Evolutionary conservation across 139 green algal genomes (phyloP), one percentile per base, ranked within the genome.

Genomic region (Coelastrella sp.): DNA sequence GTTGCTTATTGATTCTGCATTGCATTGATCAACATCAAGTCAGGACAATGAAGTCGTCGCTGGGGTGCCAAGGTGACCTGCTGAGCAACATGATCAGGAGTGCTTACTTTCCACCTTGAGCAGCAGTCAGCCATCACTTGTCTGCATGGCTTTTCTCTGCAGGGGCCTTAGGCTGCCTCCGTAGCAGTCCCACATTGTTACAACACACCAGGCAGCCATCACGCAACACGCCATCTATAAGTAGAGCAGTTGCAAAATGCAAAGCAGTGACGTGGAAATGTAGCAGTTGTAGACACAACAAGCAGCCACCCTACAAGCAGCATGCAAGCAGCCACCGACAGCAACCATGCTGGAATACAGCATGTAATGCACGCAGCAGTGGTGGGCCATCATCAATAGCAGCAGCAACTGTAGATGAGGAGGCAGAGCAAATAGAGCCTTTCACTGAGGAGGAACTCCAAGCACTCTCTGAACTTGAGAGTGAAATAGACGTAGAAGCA

Each of bases 391-490:
- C 78, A 27, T 8, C 49, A 66, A 49, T 49, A 83, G 49, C 78
- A 83, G 78, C 57, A 58, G 24, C 49, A 20, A 8, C 82, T 25
- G 9, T 22, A 74, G 82, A 22, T 17, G 82, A 63, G 14, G 0
- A 25, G 11, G 60, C 6, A 19, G 25, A 78, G 15, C 14, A 22
- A 25, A 49, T 79, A 35, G 61, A 25, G 17, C 84, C 84, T 8
- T 89, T 89, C n/a, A 90, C 17, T 72, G 87, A 90, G 78, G 87
- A 90, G 4, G 87, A 90, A 4, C 63, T 90, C 27, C 25, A 49
- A 56, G 35, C 19, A 4, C 60, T 90, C 35, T 19, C 60, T 70
- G 87, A 57, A 8, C 14, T 24, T 9, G 87, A 90, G 10, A 35
- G 61, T 6, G 22, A 27, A 24, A 25, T 81, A 8, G 87, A 79